A percentile compares a stretch with the other conserved stretches of the same genome.
phyloP scores from a whole-genome alignment of 2,329 filamentous ascomycete species.

The Tolypocladium tundrense region DNA sequence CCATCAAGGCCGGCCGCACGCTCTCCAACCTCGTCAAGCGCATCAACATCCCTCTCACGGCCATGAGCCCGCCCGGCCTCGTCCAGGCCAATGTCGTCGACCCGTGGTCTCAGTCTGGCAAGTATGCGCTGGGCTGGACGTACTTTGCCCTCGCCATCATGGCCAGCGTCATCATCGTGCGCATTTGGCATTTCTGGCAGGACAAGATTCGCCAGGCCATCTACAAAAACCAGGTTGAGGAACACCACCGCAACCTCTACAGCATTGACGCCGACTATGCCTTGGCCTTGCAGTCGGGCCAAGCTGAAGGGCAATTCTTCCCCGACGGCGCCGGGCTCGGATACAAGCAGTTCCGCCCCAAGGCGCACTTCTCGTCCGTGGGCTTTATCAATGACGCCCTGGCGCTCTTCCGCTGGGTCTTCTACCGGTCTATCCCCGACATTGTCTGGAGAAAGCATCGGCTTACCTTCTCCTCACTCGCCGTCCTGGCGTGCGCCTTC shows the following conservation, averaged over 20 bases:
- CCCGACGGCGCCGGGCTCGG: conserved; percentile 51
- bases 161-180: conserved; percentile 54
- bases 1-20: conserved; percentile 21
- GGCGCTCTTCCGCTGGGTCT: conserved; percentile 77
- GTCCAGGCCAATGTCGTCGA: conserved; percentile 57
- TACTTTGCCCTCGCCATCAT: conserved; percentile 74
- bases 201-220: conserved; percentile 87
- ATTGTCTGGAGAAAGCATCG: conserved; percentile 56
- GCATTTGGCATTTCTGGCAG: conserved; percentile 82
- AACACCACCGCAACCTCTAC: conserved; percentile 48
- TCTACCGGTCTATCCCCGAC: conserved; percentile 77
- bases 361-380: conserved; percentile 68
- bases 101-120: conserved; percentile 71
- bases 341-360: conserved; percentile 46
- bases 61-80: conserved; percentile 50
- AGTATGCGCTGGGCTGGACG: conserved; percentile 80
- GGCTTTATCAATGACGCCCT: conserved; percentile 66
- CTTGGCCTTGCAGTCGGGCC: conserved; percentile 35
- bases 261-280: conserved; percentile 38
- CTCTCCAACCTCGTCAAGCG: conserved; percentile 37
- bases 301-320: conserved; percentile 58
- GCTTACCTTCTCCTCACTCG: conserved; percentile 72
- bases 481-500: conserved; percentile 57
- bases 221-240: conserved; percentile 71
- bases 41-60: conserved; percentile 49